Evolutionary conservation across 2,329 filamentous ascomycete genomes (phyloP).

Genomic region (Triangularia verruculosa): DNA sequence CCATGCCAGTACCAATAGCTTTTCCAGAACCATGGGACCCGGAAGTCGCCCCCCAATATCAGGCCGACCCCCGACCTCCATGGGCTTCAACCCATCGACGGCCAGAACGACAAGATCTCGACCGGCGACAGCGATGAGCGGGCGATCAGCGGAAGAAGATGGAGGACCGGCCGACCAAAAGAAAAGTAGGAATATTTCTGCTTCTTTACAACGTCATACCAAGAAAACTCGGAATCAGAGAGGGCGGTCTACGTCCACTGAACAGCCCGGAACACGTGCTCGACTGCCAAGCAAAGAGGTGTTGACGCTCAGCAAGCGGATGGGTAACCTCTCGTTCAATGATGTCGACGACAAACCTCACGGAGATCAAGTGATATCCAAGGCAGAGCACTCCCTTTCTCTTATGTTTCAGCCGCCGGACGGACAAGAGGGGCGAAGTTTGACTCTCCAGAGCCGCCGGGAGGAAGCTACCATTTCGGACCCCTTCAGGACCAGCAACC

Average conservation of each 20-base stretch:
- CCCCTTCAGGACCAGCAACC: constrained; percentile 13
- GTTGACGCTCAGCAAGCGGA: constrained; percentile 34
- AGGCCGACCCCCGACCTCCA: constrained; percentile 50
- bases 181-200: constrained; percentile 40
- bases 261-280: constrained; percentile 23
- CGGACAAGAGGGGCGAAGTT: constrained; percentile 27
- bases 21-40: constrained; percentile 57
- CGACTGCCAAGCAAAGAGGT: constrained; percentile 41
- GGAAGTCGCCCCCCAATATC: constrained; percentile 45
- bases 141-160: constrained; percentile 33
- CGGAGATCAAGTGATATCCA: constrained; percentile 49
- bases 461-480: constrained; percentile 22
- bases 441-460: constrained; percentile 29
- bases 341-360: constrained; percentile 19
- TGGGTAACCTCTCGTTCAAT: constrained; percentile 42
- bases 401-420: constrained; percentile 22
- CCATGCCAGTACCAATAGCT: constrained; percentile 45
- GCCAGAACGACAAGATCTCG: constrained; percentile 42
- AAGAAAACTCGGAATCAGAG: constrained; percentile 14
- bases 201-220: constrained; percentile 18
- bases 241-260: constrained; percentile 24
- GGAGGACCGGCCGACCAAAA: constrained; percentile 23
- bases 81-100: constrained; percentile 47
- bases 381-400: constrained; percentile 28
- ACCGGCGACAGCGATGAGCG: constrained; percentile 39